Evolutionary conservation across 148 eudicot species (phyloP), one percentile per base, ranked within the genome.

Genomic region (Polygonum maritimum): DNA sequence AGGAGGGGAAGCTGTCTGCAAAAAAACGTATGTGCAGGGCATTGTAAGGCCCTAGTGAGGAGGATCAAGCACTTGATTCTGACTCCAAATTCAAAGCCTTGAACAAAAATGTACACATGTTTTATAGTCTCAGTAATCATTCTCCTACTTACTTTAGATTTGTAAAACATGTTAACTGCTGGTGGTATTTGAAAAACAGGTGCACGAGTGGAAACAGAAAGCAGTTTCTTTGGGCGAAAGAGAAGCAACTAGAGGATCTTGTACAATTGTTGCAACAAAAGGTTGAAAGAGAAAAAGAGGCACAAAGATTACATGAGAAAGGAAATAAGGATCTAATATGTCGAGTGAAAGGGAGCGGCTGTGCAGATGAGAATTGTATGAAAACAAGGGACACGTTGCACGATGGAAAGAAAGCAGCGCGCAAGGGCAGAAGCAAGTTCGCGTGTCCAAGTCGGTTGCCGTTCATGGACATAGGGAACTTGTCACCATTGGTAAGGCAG

Each of bases 31-130:
- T 82, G 91, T 79, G 77, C 94, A 26, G 94, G 97, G 16, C 85
- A 84, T 21, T 92, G 98, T 86, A 95, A 91, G 80, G 85, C 85
- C 7, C 78, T 90, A 73, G 92, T 92, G 65, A 81, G 81, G 78
- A 89, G 84, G 77, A 82, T 21, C 89, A 83, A 45, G 97, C 99
- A 8, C 85, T 87, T 16, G 77, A 82, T 76, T 86, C 89, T 57
- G 88, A 89, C 49, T 41, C 65, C n/a, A 79, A 86, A 80, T 83
- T 92, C 45, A 83, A 84, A 38, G 79, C 84, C 48, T 80, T 95
- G 14, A 80, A 73, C 35, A 81, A 87, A 5, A 65, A n/a, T n/a
- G n/a, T n/a, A 0, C 5, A 39, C 5, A 39, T 39, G 5, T 39
- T 5, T 2, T 39, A 39, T 4, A 4, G 7, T 39, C 41, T 39